Percentiles rank a stretch among this genome's conserved stretches.
Conservation (phyloP, 2,329 filamentous ascomycete genomes). For the Ampelomyces quisqualis region DNA sequence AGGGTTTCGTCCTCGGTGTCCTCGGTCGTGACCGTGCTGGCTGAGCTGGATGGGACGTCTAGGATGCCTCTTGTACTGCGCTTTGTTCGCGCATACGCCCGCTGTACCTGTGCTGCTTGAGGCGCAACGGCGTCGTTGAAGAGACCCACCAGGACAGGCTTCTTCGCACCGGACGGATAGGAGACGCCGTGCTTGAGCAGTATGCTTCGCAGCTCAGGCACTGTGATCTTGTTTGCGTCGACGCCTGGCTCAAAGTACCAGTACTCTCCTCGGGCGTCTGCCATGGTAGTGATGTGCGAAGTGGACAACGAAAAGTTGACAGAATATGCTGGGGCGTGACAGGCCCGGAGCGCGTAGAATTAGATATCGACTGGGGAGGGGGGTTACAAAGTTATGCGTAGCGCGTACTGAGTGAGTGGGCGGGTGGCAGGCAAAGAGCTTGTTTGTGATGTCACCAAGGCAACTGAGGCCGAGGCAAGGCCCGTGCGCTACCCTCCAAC, state of each 20-base stretch:
- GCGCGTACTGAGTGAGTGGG: conserved; percentile 7
- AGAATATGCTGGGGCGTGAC: neutral
- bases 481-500: no score
- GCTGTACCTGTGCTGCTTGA: conserved; percentile 73
- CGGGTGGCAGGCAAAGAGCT: conserved; percentile 9
- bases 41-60: conserved; percentile 65
- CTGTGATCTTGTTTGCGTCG: conserved; percentile 78
- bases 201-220: conserved; percentile 86
- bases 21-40: conserved; percentile 57
- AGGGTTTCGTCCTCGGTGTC: conserved; percentile 53
- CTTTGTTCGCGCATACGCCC: conserved; percentile 74
- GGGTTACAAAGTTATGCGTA: conserved; percentile 1
- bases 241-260: conserved; percentile 82
- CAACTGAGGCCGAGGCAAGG: conserved; percentile 9
- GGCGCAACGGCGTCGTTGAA: conserved; percentile 78
- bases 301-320: neutral
- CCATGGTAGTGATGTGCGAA: conserved; percentile 19
- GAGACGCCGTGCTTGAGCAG: conserved; percentile 83
- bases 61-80: conserved; percentile 84
- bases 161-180: conserved; percentile 89
- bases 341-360: neutral
- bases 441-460: conserved; percentile 28
- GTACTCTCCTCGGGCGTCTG: conserved; percentile 40
- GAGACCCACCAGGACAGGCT: conserved; percentile 79
- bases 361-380: neutral